These are phyloP conservation scores for Fennellomyces sp. DNA, from an alignment of 371 early-diverging fungal genomes.

Conservation along the genomic window DNA sequence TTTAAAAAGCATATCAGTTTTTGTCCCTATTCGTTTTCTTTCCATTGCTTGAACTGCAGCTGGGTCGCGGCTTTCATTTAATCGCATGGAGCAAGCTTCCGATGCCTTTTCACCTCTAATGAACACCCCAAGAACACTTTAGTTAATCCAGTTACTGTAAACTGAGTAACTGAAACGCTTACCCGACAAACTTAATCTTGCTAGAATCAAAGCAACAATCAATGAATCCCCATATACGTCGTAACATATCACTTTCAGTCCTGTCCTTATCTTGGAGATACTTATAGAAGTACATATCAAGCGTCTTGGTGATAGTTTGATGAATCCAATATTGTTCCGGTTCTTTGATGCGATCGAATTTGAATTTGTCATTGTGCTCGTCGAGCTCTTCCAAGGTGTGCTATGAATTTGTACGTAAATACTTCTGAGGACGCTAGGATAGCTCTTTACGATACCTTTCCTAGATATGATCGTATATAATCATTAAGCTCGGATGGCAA, in stretches of 20 bases:
- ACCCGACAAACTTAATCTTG: conserved; percentile 1
- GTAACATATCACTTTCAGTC: background rate
- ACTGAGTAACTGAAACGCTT: too few relatives aligned
- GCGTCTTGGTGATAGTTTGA: background rate
- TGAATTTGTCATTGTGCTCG: background rate
- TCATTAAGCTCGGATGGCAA: background rate
- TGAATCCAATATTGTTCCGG: background rate
- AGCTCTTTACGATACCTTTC: background rate
- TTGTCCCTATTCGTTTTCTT: background rate
- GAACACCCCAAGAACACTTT: too few relatives aligned
- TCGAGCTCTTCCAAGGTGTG: background rate
- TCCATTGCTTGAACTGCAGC: background rate
- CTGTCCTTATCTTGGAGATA: background rate
- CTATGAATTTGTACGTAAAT: background rate
- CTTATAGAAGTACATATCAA: background rate
- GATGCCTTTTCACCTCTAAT: background rate
- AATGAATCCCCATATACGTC: conserved; percentile 4
- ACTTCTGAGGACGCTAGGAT: background rate
- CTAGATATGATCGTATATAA: background rate
- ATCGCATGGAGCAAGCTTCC: background rate
- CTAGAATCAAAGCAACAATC: conserved; percentile 7
- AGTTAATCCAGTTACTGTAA: too few relatives aligned
- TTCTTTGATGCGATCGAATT: background rate
- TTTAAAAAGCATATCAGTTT: background rate
- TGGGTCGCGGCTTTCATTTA: background rate